Evolutionary conservation across 192 early-diverging fungal species (phyloP).

Genomic region (Coemansia javaensis): DNA sequence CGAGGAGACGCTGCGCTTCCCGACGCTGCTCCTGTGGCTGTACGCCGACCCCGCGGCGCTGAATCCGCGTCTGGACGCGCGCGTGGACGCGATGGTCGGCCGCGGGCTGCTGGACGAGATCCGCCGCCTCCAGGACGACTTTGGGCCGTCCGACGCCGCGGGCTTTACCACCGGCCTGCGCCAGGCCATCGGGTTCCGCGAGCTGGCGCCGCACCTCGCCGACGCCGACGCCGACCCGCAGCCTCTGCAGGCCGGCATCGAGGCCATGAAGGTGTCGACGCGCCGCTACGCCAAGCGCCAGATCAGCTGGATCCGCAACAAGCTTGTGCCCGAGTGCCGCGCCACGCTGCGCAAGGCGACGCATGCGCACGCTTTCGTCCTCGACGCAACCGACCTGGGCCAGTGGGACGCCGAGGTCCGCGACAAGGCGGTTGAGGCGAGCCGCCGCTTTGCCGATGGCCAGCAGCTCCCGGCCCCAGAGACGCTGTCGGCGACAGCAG

Average conservation of each 20-base stretch:
- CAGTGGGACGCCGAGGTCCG: conserved; percentile 56
- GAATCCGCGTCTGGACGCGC: conserved; percentile 71
- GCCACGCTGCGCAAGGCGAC: conserved; percentile 19
- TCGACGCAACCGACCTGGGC: conserved; percentile 65
- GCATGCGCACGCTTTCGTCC: conserved; percentile 53
- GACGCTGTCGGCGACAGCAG: conserved; percentile 16
- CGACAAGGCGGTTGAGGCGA: conserved; percentile 52
- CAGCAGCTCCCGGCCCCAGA: conserved; percentile 10
- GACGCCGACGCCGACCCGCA: not conserved
- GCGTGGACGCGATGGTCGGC: conserved; percentile 85
- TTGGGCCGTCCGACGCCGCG: not conserved
- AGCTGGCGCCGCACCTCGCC: conserved; percentile 71
- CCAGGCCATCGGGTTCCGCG: conserved; percentile 74
- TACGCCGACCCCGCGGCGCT: conserved; percentile 65
- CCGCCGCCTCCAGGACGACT: conserved; percentile 25
- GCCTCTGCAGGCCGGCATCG: conserved; percentile 43
- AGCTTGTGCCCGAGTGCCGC: conserved; percentile 40
- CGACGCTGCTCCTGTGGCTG: conserved; percentile 82
- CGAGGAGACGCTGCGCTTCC: conserved; percentile 54
- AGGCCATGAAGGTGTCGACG: conserved; percentile 84
- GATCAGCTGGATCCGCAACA: conserved; percentile 48
- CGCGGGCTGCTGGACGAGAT: conserved; percentile 56
- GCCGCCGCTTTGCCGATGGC: conserved; percentile 33
- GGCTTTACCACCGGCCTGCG: conserved; percentile 16
- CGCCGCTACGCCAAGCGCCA: conserved; percentile 76